Base-by-base conservation (phyloP, 345 rosid genomes). In the Pugionium cornutum region DNA sequence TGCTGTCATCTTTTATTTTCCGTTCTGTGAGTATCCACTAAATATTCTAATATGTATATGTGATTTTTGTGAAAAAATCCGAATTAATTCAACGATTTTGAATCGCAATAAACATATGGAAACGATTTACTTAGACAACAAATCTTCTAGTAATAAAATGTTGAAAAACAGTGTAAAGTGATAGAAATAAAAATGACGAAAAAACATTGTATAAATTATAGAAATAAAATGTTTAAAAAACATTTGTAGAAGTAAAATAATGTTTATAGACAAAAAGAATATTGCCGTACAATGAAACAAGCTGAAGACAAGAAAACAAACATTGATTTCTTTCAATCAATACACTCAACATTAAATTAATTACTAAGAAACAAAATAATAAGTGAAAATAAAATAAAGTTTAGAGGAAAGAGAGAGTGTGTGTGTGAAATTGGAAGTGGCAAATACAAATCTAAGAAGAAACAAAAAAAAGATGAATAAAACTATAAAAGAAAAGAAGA, bases 321-420 rank as follows among this genome's bases (percentile, higher is more conserved):
- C 69, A 71, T 48, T 71, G 70, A 64, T 64, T 64, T 55, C 40
- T 47, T 56, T 55, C 18, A 18, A 18, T 18, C 18, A 18, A 18
- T 37, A n/a, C 52, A 70, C 25, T 62, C 68, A 62, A 55, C 68
- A 52, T 62, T 62, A 39, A 70, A 70, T 63, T 58, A 58, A 68
- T 51, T 37, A 40, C n/a, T 42, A 65, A 32, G 39, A 30, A 11
- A 33, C 4, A 27, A 33, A n/a, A 46, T 41, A 18, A 18, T 18
- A 18, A 18, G 18, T 18, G 18, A 18, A 18, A 18, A 62, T n/a
- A n/a, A 5, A 29, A 25, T 3, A 6, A 30, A 11, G 3, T 6
- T 36, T 1, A 4, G 1, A 36, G 5, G 40, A 3, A 6, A 18
- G 9, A 36, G 39, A 35, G 10, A 54, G 6, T 10, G 51, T 18